phyloP scores from a whole-genome alignment of 331 rosid species.

The Pyrus hybrid region DNA sequence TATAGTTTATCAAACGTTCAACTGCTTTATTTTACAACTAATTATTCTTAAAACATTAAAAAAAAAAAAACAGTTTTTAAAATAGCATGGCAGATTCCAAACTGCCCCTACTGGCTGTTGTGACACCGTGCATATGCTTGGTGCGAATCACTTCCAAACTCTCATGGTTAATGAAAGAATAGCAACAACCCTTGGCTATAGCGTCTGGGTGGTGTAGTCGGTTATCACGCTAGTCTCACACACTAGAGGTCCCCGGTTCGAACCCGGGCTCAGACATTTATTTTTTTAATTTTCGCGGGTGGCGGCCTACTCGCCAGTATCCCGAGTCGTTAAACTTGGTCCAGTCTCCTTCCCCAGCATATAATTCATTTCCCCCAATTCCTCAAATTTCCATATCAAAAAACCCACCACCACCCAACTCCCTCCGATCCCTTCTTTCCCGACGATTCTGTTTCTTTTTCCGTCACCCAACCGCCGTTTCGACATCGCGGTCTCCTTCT shows the following conservation, averaged over 20 bases:
- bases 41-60: too few species aligned
- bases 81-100: too few species aligned
- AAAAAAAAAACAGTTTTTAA: too few species aligned
- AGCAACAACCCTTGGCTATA: background rate
- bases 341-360: background rate
- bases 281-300: background rate
- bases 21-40: too few species aligned
- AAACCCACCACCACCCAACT: background rate
- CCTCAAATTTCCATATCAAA: background rate
- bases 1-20: too few species aligned
- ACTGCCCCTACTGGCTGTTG: too few species aligned
- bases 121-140: too few species aligned
- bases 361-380: background rate
- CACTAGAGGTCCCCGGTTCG: conserved; percentile 48
- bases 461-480: background rate
- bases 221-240: conserved; percentile 84
- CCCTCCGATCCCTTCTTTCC: background rate
- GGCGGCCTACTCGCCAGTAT: background rate
- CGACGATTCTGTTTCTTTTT: background rate
- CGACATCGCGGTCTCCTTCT: background rate
- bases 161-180: accelerated
- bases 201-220: conserved; percentile 41
- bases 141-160: too few species aligned
- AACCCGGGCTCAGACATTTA: too few species aligned
- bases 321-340: background rate